A percentile compares a stretch with the other conserved stretches of the same genome.
Evolutionary conservation across 768 basidiomycete species (phyloP).

Genomic region (Leccinellum luteum): DNA sequence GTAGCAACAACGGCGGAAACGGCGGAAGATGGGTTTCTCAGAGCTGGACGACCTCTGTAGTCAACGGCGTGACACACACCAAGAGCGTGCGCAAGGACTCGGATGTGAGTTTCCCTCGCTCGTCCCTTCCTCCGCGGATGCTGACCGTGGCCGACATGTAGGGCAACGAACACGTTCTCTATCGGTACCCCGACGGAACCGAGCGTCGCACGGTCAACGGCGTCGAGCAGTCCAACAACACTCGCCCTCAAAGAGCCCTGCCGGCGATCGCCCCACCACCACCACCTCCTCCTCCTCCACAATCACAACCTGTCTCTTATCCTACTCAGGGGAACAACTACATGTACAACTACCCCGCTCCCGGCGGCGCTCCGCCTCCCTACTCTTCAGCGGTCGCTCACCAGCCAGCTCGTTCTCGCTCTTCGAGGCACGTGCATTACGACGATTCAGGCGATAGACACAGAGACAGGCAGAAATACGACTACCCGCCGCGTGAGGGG

Average conservation of each 20-base stretch:
- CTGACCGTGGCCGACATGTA: conserved; percentile 27
- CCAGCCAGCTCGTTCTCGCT: conserved; percentile 12
- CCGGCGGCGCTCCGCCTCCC: conserved; percentile 22
- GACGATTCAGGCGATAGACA: conserved; percentile 12
- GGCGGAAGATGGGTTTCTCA: conserved; percentile 47
- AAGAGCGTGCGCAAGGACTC: conserved; percentile 55
- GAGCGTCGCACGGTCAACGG: conserved; percentile 69
- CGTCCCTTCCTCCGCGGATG: neutral
- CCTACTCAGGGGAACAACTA: neutral
- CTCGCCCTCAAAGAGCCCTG: conserved; percentile 14
- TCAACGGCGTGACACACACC: conserved; percentile 68
- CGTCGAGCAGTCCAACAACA: conserved; percentile 38
- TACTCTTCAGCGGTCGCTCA: conserved; percentile 20
- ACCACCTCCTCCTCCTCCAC: neutral
- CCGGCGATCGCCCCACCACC: conserved; percentile 1
- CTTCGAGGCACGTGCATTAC: conserved; percentile 18
- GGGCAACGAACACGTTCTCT: conserved; percentile 75
- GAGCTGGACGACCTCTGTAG: conserved; percentile 51
- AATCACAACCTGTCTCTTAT: neutral
- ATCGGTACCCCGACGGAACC: conserved; percentile 64
- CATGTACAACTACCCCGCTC: conserved; percentile 5
- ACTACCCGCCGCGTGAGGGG: conserved; percentile 3
- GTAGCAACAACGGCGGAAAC: neutral
- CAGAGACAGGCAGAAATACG: conserved; percentile 14
- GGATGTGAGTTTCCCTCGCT: conserved; percentile 43